Evolutionary conservation across 2,329 filamentous ascomycete species (phyloP).

Genomic region (Talaromyces sp.): DNA sequence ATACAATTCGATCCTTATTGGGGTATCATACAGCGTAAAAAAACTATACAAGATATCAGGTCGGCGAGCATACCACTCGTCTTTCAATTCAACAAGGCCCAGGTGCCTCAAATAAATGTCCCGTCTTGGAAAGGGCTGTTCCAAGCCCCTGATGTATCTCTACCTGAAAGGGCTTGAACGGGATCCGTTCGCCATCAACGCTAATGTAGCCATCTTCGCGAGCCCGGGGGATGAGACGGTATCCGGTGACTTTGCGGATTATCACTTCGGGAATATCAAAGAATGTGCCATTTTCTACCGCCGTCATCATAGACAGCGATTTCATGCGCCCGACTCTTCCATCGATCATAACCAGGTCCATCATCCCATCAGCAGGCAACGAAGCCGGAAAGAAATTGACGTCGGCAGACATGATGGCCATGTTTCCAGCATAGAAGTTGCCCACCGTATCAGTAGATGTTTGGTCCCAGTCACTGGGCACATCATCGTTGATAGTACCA

Average conservation of each 20-base stretch:
- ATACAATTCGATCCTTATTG: not conserved
- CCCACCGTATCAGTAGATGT: slow-evolving; percentile 72
- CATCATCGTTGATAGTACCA: slow-evolving; percentile 70
- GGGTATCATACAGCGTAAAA: not conserved
- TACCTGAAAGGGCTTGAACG: slow-evolving; percentile 85
- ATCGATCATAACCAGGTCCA: slow-evolving; percentile 78
- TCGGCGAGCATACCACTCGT: not conserved
- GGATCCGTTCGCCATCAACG: slow-evolving; percentile 84
- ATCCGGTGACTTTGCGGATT: slow-evolving; percentile 83
- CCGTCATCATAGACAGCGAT: slow-evolving; percentile 64
- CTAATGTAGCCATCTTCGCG: slow-evolving; percentile 77
- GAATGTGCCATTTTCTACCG: slow-evolving; percentile 67
- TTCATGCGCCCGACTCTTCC: slow-evolving; percentile 66
- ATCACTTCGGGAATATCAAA: slow-evolving; percentile 74
- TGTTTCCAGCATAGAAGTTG: slow-evolving; percentile 93
- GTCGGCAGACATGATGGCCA: slow-evolving; percentile 85
- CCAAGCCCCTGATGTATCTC: slow-evolving; percentile 81
- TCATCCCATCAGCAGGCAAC: slow-evolving; percentile 73
- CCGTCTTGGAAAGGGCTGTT: slow-evolving; percentile 74
- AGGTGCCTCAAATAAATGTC: slow-evolving; percentile 62
- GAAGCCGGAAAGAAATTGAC: slow-evolving; percentile 78
- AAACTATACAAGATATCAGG: not conserved
- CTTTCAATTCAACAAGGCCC: slow-evolving; percentile 25
- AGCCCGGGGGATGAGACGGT: slow-evolving; percentile 72
- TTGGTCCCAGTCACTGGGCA: slow-evolving; percentile 73